Percentiles rank a stretch among this genome's conserved stretches.
Evolutionary conservation across 495 filamentous ascomycete species (phyloP).

Genomic region (Penicillium macrosclerotiorum): DNA sequence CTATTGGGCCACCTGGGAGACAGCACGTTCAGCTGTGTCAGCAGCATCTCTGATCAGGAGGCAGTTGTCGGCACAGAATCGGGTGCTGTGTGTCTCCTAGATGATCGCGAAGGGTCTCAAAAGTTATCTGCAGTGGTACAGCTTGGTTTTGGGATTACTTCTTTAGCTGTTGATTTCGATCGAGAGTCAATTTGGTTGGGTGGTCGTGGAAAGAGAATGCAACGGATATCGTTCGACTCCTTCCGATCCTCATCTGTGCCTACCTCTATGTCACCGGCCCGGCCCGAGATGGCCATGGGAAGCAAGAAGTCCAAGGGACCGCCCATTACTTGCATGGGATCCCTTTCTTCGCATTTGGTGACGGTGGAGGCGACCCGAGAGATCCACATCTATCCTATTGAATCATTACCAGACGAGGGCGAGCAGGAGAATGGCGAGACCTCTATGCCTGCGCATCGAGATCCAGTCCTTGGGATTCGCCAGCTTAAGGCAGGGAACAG

Average conservation of each 20-base stretch:
- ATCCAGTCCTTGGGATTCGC: constrained; percentile 74
- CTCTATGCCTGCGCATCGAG: constrained; percentile 66
- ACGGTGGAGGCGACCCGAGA: constrained; percentile 71
- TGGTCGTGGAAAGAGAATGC: constrained; percentile 45
- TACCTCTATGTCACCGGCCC: constrained; percentile 26
- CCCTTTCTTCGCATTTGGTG: constrained; percentile 64
- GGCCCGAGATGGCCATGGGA: constrained; percentile 16
- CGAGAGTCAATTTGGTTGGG: constrained; percentile 53
- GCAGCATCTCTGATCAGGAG: constrained; percentile 62
- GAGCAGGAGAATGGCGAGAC: constrained; percentile 31
- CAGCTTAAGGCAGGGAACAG: constrained; percentile 55
- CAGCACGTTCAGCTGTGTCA: constrained; percentile 76
- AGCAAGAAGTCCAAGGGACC: constrained; percentile 31
- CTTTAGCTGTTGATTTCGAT: constrained; percentile 56
- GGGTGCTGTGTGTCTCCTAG: constrained; percentile 57
- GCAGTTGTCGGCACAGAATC: constrained; percentile 49
- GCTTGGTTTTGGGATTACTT: constrained; percentile 39
- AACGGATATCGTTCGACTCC: constrained; percentile 38
- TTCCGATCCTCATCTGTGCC: constrained; percentile 24
- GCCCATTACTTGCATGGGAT: constrained; percentile 64
- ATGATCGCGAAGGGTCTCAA: constrained; percentile 69
- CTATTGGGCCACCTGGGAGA: constrained; percentile 62
- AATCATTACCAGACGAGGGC: constrained; percentile 28
- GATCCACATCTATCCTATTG: constrained; percentile 60
- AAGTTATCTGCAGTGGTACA: constrained; percentile 50